phyloP scores from a whole-genome alignment of 73 alveolate genomes.

The Urostyla sp. region DNA sequence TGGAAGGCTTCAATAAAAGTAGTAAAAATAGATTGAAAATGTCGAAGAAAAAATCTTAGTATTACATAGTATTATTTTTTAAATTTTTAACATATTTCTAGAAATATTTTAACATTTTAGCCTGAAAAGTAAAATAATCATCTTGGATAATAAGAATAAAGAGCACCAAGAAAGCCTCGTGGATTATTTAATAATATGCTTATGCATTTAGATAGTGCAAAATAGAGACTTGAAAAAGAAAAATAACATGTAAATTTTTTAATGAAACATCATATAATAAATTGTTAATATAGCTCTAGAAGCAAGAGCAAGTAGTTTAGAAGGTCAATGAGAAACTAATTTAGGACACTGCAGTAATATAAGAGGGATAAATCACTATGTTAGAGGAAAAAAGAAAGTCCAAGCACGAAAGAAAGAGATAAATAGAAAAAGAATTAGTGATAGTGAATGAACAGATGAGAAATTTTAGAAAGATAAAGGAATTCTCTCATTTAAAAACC shows the following conservation, averaged over 20 bases:
- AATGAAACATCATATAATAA: neutral
- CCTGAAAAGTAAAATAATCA: too few species aligned
- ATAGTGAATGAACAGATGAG: conserved; percentile 41
- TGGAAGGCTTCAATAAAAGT: too few species aligned
- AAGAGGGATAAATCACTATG: conserved; percentile 25
- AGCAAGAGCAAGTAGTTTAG: conserved; percentile 15
- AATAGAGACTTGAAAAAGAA: neutral
- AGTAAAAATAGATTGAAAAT: too few species aligned
- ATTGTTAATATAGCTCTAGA: neutral
- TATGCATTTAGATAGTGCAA: neutral
- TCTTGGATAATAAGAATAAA: too few species aligned
- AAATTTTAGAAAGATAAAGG: neutral
- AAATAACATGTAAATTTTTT: neutral
- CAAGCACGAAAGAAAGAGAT: conserved; percentile 15
- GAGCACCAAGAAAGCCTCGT: too few species aligned
- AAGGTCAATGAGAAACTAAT: conserved; percentile 43
- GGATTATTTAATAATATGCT: neutral
- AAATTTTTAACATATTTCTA: too few species aligned
- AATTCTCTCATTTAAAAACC: neutral
- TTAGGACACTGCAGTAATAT: conserved; percentile 3
- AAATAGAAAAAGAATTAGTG: conserved; percentile 6
- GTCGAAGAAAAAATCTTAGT: too few species aligned
- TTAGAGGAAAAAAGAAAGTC: conserved; percentile 6
- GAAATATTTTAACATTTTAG: too few species aligned
- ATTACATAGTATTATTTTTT: too few species aligned